Percentiles rank a stretch among this genome's conserved stretches.
Evolutionary conservation across 768 basidiomycete species (phyloP).

Genomic region (Kwoniella europaea): DNA sequence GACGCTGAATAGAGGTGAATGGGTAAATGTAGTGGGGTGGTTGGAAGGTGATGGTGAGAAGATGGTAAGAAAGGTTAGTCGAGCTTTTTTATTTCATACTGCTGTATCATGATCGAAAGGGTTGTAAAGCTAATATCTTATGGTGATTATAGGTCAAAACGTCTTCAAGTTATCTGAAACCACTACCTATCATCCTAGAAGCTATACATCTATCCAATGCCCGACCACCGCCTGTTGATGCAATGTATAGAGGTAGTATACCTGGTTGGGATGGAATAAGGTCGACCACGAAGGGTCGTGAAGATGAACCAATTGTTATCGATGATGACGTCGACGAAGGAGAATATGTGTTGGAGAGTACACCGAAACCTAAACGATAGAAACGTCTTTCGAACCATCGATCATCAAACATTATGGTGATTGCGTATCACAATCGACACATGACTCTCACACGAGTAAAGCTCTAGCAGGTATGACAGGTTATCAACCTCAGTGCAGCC

Average conservation of each 20-base stretch:
- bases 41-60: constrained; percentile 34
- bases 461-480: too few species aligned
- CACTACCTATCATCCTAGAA: constrained; percentile 40
- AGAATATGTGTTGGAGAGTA: not conserved
- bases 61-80: constrained; percentile 27
- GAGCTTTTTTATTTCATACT: too few species aligned
- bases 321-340: constrained; percentile 2
- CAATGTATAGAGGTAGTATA: constrained; percentile 29
- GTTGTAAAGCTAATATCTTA: not conserved
- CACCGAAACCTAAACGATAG: not conserved
- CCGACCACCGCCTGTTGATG: constrained; percentile 22
- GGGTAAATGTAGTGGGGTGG: constrained; percentile 47
- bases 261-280: constrained; percentile 10
- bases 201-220: constrained; percentile 43
- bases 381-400: not conserved
- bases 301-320: not conserved
- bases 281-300: not conserved
- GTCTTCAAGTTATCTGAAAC: constrained; percentile 23
- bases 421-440: too few species aligned
- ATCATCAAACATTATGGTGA: not conserved
- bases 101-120: too few species aligned
- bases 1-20: constrained; percentile 37
- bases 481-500: too few species aligned
- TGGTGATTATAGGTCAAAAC: constrained; percentile 19
- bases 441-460: too few species aligned